Conservation (phyloP, 371 early-diverging fungal species). For the Circinella umbellata region DNA sequence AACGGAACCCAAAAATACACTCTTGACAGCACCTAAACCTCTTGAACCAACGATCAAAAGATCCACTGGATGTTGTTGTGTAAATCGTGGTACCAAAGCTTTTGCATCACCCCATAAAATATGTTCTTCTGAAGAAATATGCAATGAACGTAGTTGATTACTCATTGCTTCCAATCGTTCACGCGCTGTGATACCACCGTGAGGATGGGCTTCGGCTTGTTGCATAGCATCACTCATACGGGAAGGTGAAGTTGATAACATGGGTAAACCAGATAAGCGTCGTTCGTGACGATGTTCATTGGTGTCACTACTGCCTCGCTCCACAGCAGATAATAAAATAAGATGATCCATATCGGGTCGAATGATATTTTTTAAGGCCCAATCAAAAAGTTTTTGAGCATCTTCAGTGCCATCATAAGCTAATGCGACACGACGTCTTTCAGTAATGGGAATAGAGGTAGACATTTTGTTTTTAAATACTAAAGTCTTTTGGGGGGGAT, state of each 20-base stretch:
- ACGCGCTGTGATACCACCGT: slow-evolving; percentile 30
- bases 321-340: slow-evolving; percentile 46
- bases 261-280: background rate
- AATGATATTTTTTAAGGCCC: slow-evolving; percentile 51
- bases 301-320: slow-evolving; percentile 22
- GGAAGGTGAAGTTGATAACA: slow-evolving; percentile 29
- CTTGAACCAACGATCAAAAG: slow-evolving; percentile 54
- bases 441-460: slow-evolving; percentile 41
- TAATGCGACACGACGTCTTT: slow-evolving; percentile 53
- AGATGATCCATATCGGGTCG: slow-evolving; percentile 50
- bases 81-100: slow-evolving; percentile 42
- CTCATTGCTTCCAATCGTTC: slow-evolving; percentile 41
- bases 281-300: slow-evolving; percentile 5
- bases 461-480: background rate
- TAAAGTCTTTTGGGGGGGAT: too few relatives aligned
- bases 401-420: slow-evolving; percentile 58
- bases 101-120: slow-evolving; percentile 55
- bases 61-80: slow-evolving; percentile 47
- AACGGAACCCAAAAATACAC: slow-evolving; percentile 55
- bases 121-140: slow-evolving; percentile 51
- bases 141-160: slow-evolving; percentile 25
- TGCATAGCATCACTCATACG: slow-evolving; percentile 33
- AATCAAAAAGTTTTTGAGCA: slow-evolving; percentile 51
- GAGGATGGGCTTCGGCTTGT: slow-evolving; percentile 30
- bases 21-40: slow-evolving; percentile 53